A percentile compares a stretch with the other conserved stretches of the same genome.
Evolutionary conservation across 106 monocot genomes (phyloP).

Genomic region (Triglochin maritima): DNA sequence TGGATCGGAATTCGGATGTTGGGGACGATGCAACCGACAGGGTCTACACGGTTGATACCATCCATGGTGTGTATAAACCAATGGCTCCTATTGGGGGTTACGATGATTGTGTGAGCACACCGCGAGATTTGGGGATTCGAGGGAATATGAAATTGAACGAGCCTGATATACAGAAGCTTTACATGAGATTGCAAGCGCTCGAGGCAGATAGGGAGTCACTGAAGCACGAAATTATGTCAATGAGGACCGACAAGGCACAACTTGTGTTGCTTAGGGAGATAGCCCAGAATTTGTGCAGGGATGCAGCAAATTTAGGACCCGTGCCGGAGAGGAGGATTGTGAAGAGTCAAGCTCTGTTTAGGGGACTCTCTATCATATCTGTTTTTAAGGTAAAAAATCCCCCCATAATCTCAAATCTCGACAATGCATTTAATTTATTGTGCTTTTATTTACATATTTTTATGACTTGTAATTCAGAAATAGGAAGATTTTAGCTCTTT

Average conservation of each 20-base stretch:
- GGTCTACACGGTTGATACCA: slow-evolving; percentile 40
- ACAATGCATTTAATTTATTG: too few species aligned
- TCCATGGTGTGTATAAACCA: slow-evolving; percentile 13
- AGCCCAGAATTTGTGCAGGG: slow-evolving; percentile 51
- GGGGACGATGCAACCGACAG: slow-evolving; percentile 17
- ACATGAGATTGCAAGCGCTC: slow-evolving; percentile 52
- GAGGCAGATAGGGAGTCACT: slow-evolving; percentile 77
- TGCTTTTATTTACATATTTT: too few species aligned
- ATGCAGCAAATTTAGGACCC: background rate
- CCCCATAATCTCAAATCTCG: background rate
- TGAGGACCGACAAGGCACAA: slow-evolving; percentile 64
- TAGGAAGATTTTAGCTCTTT: too few species aligned
- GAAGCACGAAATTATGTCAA: slow-evolving; percentile 49
- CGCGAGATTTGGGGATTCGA: slow-evolving; percentile 1
- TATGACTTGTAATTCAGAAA: too few species aligned
- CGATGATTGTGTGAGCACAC: slow-evolving; percentile 5
- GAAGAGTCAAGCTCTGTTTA: slow-evolving; percentile 13
- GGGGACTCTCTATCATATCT: slow-evolving; percentile 21
- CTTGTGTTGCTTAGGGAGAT: slow-evolving; percentile 61
- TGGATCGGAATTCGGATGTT: background rate
- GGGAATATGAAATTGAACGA: slow-evolving; percentile 7
- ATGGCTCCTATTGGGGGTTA: background rate
- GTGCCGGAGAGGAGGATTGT: slow-evolving; percentile 20
- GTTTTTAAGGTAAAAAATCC: slow-evolving; percentile 34
- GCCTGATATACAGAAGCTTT: slow-evolving; percentile 37